Evolutionary conservation across 192 early-diverging fungal genomes (phyloP), one percentile per base, ranked within the genome.

Genomic region (Dispira simplex): DNA sequence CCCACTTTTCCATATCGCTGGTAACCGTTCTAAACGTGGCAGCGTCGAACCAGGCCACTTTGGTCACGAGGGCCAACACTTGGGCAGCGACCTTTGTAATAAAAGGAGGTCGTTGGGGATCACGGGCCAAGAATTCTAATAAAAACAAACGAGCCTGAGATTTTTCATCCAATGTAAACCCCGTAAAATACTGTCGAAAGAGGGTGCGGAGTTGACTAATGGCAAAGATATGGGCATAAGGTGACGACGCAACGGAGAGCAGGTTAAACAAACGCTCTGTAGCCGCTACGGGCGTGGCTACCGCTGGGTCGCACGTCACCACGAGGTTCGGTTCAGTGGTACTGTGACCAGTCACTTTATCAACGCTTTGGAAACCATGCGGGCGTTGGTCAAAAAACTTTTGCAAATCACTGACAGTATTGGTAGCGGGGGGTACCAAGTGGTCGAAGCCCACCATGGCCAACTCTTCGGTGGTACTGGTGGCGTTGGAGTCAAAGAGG

Each of bases 1-100:
- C 27, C 46, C 57, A 32, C 55, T 62, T 65, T 20, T 67, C 52
- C 27, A 44, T 27, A 44, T 46, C 54, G 73, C 62, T 4, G 71
- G 49, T 46, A 75, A 67, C 39, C 53, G 12, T 70, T 20, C 72
- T 71, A 59, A 88, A 90, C 64, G 83, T 79, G 23, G 85, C 83
- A 27, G 76, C 65, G 58, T 90, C 88, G 44, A 84, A 76, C 87
- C 88, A 90, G 27, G 84, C 85, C 12, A 87, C 51, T 60, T 83
- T 84, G 18, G 84, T 83, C 44, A 90, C 72, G 18, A 81, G 49
- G 3, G 83, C 74, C 66, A 87, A 81, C 10, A 90, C 71, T 64
- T 81, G 73, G 4, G 80, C 77, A 21, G 85, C 68, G 52, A 73
- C 73, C 18, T 76, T 70, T 52, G 81, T 75, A 52, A 87, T 75